Percentiles rank a stretch among this genome's conserved stretches.
Evolutionary conservation across 202 grass and related monocot species (phyloP).

Genomic region (Eragrostis tef): DNA sequence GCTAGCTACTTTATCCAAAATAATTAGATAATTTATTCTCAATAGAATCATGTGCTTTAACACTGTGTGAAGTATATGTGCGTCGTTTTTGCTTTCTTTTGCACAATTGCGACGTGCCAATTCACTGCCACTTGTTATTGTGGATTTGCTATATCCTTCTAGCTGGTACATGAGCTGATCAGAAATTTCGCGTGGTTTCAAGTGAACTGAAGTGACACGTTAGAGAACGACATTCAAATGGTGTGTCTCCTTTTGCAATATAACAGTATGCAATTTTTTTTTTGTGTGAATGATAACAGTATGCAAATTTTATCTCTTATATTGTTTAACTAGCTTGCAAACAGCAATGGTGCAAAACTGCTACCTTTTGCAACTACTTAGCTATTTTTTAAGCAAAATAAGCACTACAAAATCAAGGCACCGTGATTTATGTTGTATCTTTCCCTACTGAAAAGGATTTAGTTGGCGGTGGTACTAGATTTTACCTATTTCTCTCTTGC

Average conservation of each 20-base stretch:
- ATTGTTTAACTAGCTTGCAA: too few species aligned
- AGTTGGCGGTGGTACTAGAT: background rate
- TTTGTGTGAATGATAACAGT: too few species aligned
- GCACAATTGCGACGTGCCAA: constrained; percentile 11
- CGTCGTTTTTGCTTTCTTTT: constrained; percentile 44
- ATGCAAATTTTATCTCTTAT: too few species aligned
- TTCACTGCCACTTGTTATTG: background rate
- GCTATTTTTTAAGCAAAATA: too few species aligned
- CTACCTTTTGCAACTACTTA: background rate
- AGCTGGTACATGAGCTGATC: background rate
- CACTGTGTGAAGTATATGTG: background rate
- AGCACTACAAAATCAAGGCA: background rate
- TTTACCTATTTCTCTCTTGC: background rate
- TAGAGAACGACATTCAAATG: background rate
- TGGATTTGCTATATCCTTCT: background rate
- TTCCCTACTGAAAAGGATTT: background rate
- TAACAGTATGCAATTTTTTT: too few species aligned
- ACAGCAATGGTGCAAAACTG: too few species aligned
- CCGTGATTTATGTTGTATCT: background rate
- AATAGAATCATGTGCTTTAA: background rate
- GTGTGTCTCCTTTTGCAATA: background rate
- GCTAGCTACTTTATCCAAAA: background rate
- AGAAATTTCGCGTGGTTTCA: constrained; percentile 5
- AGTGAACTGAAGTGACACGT: background rate
- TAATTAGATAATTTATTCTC: background rate